Conservation (phyloP, 140 eudicot species). For the Anethum foeniculum region DNA sequence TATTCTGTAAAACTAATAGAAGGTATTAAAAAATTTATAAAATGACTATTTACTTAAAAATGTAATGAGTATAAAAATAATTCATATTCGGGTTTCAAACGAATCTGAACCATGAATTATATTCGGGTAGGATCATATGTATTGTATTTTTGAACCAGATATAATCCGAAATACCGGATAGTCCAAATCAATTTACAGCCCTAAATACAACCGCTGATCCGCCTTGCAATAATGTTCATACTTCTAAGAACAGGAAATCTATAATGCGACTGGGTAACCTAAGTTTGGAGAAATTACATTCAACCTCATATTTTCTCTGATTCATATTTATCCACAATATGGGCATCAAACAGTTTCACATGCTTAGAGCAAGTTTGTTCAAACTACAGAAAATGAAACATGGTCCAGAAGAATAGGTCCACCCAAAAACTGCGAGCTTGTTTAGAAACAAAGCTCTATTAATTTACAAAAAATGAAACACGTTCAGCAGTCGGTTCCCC, state of each 20-base stretch:
- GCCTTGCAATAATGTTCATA: not conserved
- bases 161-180: too few relatives aligned
- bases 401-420: not conserved
- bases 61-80: too few relatives aligned
- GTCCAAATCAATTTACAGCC: too few relatives aligned
- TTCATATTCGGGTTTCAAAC: too few relatives aligned
- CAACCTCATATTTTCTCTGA: not conserved
- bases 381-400: not conserved
- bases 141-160: too few relatives aligned
- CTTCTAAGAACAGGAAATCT: not conserved
- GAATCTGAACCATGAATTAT: too few relatives aligned
- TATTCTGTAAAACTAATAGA: too few relatives aligned
- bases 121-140: too few relatives aligned
- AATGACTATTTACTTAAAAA: too few relatives aligned
- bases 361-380: slow-evolving; percentile 2
- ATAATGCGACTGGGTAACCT: not conserved
- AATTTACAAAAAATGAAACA: not conserved
- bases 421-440: not conserved
- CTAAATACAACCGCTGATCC: too few relatives aligned
- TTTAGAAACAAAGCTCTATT: not conserved
- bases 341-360: not conserved
- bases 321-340: not conserved
- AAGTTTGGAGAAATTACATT: not conserved
- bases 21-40: too few relatives aligned
- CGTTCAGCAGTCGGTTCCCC: not conserved